A percentile compares a stretch with the other conserved stretches of the same genome.
These are phyloP conservation scores for Penicillium sp. DNA, from an alignment of 2,329 filamentous ascomycete genomes.

Conservation along the genomic window DNA sequence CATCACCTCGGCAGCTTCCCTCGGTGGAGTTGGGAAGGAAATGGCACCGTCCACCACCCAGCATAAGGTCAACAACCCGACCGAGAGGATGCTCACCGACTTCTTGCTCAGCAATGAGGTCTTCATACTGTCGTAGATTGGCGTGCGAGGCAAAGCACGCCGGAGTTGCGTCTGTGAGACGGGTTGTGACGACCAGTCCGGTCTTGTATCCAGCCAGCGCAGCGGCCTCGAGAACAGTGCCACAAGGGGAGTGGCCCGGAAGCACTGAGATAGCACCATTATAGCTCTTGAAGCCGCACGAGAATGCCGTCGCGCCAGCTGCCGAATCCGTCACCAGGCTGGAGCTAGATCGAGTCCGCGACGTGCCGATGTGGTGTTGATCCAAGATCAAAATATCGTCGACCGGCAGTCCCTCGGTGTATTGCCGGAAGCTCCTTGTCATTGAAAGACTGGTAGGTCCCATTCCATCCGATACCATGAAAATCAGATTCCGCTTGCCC, in stretches of 20 bases:
- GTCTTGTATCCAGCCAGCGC: conserved; percentile 90
- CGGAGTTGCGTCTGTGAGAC: conserved; percentile 92
- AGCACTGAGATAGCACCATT: conserved; percentile 92
- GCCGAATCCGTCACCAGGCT: conserved; percentile 92
- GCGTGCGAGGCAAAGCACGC: conserved; percentile 93
- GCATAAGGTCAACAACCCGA: conserved; percentile 82
- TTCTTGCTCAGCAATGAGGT: conserved; percentile 89
- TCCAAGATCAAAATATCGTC: conserved; percentile 78
- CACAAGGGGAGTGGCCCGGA: conserved; percentile 81
- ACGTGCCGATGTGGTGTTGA: conserved; percentile 84
- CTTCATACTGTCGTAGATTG: conserved; percentile 73
- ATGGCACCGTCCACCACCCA: conserved; percentile 89
- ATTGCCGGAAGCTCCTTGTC: conserved; percentile 82
- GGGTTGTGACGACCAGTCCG: conserved; percentile 89
- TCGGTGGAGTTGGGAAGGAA: conserved; percentile 79
- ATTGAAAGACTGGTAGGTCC: conserved; percentile 85
- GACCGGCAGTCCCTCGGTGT: conserved; percentile 67
- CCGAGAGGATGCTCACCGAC: conserved; percentile 84
- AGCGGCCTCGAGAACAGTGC: conserved; percentile 88
- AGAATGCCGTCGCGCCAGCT: conserved; percentile 95
- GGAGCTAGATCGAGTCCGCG: conserved; percentile 77
- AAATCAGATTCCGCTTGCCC: conserved; percentile 88
- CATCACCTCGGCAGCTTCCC: conserved; percentile 78
- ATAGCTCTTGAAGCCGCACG: conserved; percentile 89
- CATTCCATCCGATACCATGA: conserved; percentile 99